Evolutionary conservation across 257 asterid genomes (phyloP).

Genomic region (Marsdenia floribunda): DNA sequence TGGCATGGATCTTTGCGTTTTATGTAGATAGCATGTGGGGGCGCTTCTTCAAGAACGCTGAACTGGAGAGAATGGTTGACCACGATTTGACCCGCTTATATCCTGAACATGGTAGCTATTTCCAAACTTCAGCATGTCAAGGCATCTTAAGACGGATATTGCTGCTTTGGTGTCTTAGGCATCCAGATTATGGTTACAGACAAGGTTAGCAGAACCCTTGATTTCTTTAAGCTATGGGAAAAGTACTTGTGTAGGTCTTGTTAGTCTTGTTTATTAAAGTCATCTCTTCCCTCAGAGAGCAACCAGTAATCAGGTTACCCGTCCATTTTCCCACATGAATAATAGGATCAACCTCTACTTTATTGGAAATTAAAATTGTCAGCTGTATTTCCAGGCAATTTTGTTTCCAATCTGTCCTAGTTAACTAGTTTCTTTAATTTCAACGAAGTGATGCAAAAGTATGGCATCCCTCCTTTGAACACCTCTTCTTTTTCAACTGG

Average conservation of each 20-base stretch:
- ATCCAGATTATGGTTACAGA: conserved; percentile 82
- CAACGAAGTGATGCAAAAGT: not conserved
- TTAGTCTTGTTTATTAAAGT: not conserved
- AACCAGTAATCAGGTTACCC: not conserved
- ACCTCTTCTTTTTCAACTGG: not conserved
- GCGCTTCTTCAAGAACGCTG: conserved; percentile 90
- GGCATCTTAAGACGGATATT: conserved; percentile 79
- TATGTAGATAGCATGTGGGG: conserved; percentile 96
- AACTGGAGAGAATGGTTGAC: conserved; percentile 91
- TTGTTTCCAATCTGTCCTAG: not conserved
- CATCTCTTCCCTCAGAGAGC: not conserved
- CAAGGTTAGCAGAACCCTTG: conserved; percentile 47
- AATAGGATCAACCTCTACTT: not conserved
- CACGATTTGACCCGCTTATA: conserved; percentile 93
- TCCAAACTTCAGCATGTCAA: conserved; percentile 87
- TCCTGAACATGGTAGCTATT: conserved; percentile 93
- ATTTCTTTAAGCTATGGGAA: not conserved
- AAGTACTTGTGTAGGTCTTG: not conserved
- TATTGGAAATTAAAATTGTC: not conserved
- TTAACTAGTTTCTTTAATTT: not conserved
- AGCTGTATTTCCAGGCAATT: not conserved
- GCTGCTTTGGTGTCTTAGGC: conserved; percentile 87
- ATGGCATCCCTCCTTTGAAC: not conserved
- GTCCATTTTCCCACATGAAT: not conserved
- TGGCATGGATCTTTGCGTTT: not conserved